A percentile compares a stretch with the other conserved stretches of the same genome.
phyloP scores from a whole-genome alignment of 2,329 filamentous ascomycete species.

The Colletotrichum liriopes region DNA sequence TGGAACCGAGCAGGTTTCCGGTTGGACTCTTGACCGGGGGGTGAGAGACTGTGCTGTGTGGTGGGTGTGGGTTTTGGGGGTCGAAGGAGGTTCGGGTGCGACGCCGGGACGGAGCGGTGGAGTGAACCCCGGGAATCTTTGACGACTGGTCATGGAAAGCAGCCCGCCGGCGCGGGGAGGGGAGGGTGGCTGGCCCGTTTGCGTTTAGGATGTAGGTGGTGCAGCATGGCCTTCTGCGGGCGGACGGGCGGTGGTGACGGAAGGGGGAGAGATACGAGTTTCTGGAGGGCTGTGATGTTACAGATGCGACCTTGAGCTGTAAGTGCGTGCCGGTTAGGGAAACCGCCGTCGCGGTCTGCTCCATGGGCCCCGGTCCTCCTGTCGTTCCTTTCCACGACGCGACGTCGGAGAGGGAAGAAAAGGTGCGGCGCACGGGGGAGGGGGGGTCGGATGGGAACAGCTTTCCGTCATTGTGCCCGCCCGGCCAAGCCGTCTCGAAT shows the following conservation, averaged over 20 bases:
- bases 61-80: background rate
- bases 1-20: background rate
- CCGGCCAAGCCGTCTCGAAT: slow-evolving; percentile 22
- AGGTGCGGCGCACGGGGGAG: background rate
- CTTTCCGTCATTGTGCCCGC: background rate
- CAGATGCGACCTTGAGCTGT: background rate
- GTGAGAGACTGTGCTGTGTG: background rate
- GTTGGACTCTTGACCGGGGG: background rate
- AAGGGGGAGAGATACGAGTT: slow-evolving; percentile 28
- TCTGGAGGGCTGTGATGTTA: background rate
- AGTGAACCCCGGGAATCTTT: background rate
- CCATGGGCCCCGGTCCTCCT: background rate
- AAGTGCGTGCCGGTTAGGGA: too few species aligned
- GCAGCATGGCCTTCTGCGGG: background rate
- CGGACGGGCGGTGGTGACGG: background rate
- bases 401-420: background rate
- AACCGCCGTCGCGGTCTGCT: background rate
- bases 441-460: background rate
- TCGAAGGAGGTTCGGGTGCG: slow-evolving; percentile 18
- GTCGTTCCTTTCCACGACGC: background rate
- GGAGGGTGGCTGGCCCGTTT: too few species aligned
- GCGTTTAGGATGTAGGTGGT: background rate
- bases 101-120: slow-evolving; percentile 13
- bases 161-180: background rate
- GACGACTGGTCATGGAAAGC: background rate